Evolutionary conservation across 495 filamentous ascomycete genomes (phyloP), one percentile per base, ranked within the genome.

Genomic region (Daldinia concentrica): DNA sequence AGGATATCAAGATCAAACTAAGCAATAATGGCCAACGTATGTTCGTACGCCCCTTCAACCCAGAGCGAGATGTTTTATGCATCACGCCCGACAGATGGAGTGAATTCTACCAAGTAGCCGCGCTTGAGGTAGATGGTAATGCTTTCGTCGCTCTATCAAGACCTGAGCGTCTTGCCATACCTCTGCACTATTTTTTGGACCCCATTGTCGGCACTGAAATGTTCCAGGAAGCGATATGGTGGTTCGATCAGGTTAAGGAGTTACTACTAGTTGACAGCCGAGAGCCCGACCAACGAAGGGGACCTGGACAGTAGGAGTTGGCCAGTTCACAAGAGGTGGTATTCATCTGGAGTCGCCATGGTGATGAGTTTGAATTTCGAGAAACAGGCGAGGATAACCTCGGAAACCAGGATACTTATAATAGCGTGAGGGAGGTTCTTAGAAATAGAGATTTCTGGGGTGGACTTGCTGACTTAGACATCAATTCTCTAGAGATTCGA

Each of bases 1-100:
- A 55, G 32, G 62, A 52, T 6, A 34, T 57, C 15, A 32, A 57
- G 26, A 34, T 34, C 30, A 36, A 52, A n/a, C 17, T 12, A 0
- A 1, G 8, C 11, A 3, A 7, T 4, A 15, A 64, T 8, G 19
- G 37, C n/a, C 32, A 34, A 1, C 19, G 26, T 26, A 15, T 43
- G 9, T 57, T 57, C 11, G 2, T 32, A 6, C 52, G 52, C 9
- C 36, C 62, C 3, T 64, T 64, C 24, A 27, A 64, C 27, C 51
- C 50, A 1, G 1, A 6, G 4, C 51, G 11, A 7, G 62, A 64
- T 24, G 62, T 17, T 4, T 30, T 64, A 14, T 64, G 34, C 27
- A 27, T 64, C 1, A 27, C n/a, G 0, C 8, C 6, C 7, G 27
- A 48, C 0, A 41, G 19, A 11, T 64, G 36, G 37, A 6, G 3